Conservation (phyloP, 78 protist genomes). For the Pelomyxa schiedti region DNA sequence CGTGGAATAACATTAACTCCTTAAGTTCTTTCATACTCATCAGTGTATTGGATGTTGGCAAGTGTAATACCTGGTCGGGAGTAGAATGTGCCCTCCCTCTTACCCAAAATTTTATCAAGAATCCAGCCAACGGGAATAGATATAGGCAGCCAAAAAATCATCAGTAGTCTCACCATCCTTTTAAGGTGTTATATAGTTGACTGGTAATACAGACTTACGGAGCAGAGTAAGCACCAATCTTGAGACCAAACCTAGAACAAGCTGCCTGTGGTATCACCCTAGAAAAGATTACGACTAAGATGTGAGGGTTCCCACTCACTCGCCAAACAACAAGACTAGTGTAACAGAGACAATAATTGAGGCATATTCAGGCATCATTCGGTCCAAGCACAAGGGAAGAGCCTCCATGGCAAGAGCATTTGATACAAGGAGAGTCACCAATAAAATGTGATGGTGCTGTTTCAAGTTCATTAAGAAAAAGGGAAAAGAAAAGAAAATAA, state of each 20-base stretch:
- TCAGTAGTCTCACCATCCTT: background rate
- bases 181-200: background rate
- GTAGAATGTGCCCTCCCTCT: background rate
- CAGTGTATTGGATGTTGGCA: too few relatives aligned
- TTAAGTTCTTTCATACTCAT: too few relatives aligned
- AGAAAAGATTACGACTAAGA: background rate
- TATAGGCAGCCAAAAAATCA: background rate
- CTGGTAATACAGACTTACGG: background rate
- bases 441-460: conserved; percentile 40
- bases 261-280: conserved; percentile 12
- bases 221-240: conserved; percentile 2
- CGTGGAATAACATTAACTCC: too few relatives aligned
- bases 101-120: background rate
- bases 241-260: conserved; percentile 2
- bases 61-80: background rate
- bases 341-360: conserved; percentile 9
- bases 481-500: too few relatives aligned
- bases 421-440: conserved; percentile 33
- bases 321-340: conserved; percentile 47
- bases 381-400: conserved; percentile 35
- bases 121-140: background rate
- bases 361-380: background rate
- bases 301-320: conserved; percentile 1
- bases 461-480: too few relatives aligned
- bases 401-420: conserved; percentile 41